phyloP scores from a whole-genome alignment of 23 red algal species.

The Pyropia haitanensis region DNA sequence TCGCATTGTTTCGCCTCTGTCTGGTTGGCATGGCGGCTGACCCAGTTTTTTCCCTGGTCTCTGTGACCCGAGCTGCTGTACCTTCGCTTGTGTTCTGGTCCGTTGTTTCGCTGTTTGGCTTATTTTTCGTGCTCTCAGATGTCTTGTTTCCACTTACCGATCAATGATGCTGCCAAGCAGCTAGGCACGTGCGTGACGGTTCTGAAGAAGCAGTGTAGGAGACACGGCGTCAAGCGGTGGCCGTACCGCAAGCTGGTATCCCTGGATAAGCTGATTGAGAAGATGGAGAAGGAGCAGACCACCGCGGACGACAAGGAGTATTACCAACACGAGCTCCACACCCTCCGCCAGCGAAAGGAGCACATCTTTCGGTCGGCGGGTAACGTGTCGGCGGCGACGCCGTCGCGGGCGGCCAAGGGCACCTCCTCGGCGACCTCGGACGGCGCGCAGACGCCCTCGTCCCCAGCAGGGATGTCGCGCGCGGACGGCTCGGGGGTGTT shows the following conservation, averaged over 20 bases:
- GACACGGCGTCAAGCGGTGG: conserved; percentile 64
- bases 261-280: conserved; percentile 79
- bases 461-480: too few species aligned
- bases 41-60: too few species aligned
- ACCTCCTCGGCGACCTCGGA: too few species aligned
- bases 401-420: too few species aligned
- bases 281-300: conserved; percentile 58
- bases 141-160: conserved; percentile 60
- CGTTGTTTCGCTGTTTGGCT: not conserved
- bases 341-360: conserved; percentile 65
- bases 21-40: too few species aligned
- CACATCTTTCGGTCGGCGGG: conserved; percentile 26
- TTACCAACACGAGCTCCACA: conserved; percentile 58
- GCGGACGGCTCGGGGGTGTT: too few species aligned
- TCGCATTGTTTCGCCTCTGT: too few species aligned
- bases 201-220: conserved; percentile 76
- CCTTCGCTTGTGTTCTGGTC: not conserved
- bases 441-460: too few species aligned
- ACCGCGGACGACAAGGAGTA: conserved; percentile 65
- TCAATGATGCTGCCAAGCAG: conserved; percentile 59
- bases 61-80: too few species aligned
- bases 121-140: not conserved
- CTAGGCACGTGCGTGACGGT: conserved; percentile 80
- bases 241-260: conserved; percentile 68
- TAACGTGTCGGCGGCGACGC: not conserved